Evolutionary conservation across 2,329 filamentous ascomycete species (phyloP).

Genomic region (Colletotrichum higginsianum): DNA sequence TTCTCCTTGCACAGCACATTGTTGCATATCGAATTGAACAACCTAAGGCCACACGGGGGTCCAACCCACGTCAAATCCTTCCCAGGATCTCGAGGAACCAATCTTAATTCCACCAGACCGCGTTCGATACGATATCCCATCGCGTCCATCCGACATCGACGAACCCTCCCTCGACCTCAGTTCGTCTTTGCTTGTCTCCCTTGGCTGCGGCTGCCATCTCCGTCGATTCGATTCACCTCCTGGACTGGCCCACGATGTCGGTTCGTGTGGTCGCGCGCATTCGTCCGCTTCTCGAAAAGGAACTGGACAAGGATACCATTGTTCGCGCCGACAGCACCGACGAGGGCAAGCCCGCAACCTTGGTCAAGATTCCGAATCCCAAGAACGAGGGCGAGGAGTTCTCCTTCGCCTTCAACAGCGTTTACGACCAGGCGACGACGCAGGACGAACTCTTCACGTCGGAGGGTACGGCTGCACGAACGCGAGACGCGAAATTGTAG

Average conservation of each 20-base stretch:
- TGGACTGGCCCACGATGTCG: constrained; percentile 61
- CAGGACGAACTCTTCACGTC: constrained; percentile 92
- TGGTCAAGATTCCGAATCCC: constrained; percentile 92
- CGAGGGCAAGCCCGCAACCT: constrained; percentile 72
- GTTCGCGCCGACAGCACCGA: constrained; percentile 77
- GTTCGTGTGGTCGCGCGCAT: constrained; percentile 93
- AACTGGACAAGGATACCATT: constrained; percentile 90
- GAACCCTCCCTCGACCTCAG: not conserved
- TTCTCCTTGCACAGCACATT: constrained; percentile 34
- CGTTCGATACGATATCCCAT: constrained; percentile 12
- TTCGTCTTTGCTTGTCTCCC: constrained; percentile 3
- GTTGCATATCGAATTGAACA: constrained; percentile 3
- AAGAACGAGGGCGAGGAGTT: constrained; percentile 94
- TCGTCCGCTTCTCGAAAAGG: constrained; percentile 87
- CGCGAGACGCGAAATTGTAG: constrained; percentile 25
- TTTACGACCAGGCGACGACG: constrained; percentile 84
- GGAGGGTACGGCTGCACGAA: constrained; percentile 75
- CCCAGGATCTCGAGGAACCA: constrained; percentile 16
- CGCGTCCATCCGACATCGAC: constrained; percentile 4
- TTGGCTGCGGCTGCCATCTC: constrained; percentile 3
- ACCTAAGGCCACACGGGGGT: constrained; percentile 25
- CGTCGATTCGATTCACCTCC: constrained; percentile 15
- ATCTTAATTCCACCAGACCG: constrained; percentile 14
- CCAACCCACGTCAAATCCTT: constrained; percentile 25
- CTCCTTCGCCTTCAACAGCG: constrained; percentile 94